Evolutionary conservation across 2,329 filamentous ascomycete species (phyloP).

Genomic region (Cordyceps fumosorosea): DNA sequence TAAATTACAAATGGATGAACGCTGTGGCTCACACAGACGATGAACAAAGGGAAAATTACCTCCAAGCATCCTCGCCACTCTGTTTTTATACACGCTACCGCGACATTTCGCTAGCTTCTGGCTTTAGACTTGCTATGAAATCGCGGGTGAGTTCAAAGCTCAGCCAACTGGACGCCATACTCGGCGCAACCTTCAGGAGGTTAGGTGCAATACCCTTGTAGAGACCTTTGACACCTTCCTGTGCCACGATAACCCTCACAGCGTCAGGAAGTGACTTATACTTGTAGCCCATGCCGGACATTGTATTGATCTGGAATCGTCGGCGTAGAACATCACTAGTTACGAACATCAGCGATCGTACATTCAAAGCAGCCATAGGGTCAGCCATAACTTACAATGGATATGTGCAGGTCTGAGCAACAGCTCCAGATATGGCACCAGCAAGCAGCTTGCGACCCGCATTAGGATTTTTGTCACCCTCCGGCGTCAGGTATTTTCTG

Average conservation of each 20-base stretch:
- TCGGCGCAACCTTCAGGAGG: slow-evolving; percentile 91
- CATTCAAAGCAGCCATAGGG: background rate
- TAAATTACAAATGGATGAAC: slow-evolving; percentile 3
- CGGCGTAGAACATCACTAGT: slow-evolving; percentile 80
- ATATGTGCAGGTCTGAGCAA: slow-evolving; percentile 97
- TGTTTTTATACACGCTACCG: slow-evolving; percentile 9
- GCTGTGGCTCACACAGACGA: background rate
- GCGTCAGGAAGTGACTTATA: slow-evolving; percentile 86
- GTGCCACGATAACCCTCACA: slow-evolving; percentile 68
- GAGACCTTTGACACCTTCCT: slow-evolving; percentile 78
- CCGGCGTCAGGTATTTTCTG: slow-evolving; percentile 74
- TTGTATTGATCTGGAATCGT: slow-evolving; percentile 97
- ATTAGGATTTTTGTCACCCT: slow-evolving; percentile 78
- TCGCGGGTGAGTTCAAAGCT: slow-evolving; percentile 94
- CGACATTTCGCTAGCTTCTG: slow-evolving; percentile 26
- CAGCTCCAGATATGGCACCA: slow-evolving; percentile 88
- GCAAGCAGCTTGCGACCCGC: slow-evolving; percentile 76
- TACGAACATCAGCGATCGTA: slow-evolving; percentile 19
- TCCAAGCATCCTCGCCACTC: background rate
- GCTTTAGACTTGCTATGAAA: slow-evolving; percentile 61
- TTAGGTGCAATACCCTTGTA: slow-evolving; percentile 98
- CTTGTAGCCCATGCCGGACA: slow-evolving; percentile 96
- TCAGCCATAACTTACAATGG: slow-evolving; percentile 69
- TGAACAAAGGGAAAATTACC: background rate
- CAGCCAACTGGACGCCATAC: slow-evolving; percentile 97